Evolutionary conservation across 352 stramenopile species (phyloP), one percentile per base, ranked within the genome.

Genomic region (Phytophthora vignae): DNA sequence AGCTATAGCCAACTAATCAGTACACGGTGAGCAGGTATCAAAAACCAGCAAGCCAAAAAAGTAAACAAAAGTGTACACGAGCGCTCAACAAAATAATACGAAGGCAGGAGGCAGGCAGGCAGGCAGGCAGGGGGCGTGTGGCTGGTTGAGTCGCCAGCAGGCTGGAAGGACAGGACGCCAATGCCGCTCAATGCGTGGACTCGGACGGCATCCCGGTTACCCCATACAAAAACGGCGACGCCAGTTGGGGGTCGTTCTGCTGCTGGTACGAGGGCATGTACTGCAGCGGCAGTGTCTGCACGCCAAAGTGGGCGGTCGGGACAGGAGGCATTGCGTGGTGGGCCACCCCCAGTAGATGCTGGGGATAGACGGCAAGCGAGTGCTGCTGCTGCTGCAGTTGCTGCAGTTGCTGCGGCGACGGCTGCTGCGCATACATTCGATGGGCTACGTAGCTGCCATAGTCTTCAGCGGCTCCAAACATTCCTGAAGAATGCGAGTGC

Each of bases 11-110:
- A 74, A 64, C 67, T 71, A 68, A 56, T 75, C 50, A 69, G 53
- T 68, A 63, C 54, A 71, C 21, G 50, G 64, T 56, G 54, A 67
- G 27, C 38, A 69, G 57, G 61, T 64, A 78, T 70, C 65, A 74
- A 77, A 76, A 74, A 61, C 61, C 59, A 76, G 68, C 62, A 77
- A 81, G 62, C 36, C 62, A 76, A 82, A 81, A 81, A 74, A 38
- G 52, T 48, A 69, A 78, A 76, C 66, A 73, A 79, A 25, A 25
- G 63, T 60, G 55, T 62, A 74, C 54, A 79, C 57, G 56, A 71
- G 69, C 62, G 56, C 69, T 72, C 46, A 68, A 76, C 69, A 70
- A 81, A 76, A 75, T 73, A 78, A 63, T 81, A 73, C 57, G 67
- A 76, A 74, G 61, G 52, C 49, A 78, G 27, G 27, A 29, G 25